Base-by-base conservation (phyloP, 2,329 filamentous ascomycete species). In the Xylariaceae sp. region DNA sequence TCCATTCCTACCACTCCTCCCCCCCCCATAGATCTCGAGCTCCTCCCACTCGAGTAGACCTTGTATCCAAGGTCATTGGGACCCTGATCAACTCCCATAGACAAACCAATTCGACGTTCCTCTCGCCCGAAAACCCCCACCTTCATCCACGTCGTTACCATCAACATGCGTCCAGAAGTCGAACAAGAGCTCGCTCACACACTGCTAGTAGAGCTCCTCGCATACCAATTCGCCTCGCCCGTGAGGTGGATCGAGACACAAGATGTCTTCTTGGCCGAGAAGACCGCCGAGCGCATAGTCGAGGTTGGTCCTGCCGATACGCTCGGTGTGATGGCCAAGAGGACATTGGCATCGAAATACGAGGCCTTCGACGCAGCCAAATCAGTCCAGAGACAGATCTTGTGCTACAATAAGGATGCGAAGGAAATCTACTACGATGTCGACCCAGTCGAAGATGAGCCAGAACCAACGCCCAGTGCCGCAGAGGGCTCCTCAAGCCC, bases 231-330 rank as follows among this genome's bases (percentile, higher is more conserved):
- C 74, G 94, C 94, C 66, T 97, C 93, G 49, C 94, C 94, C 46
- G 94, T 99, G 65, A 87, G 94, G 86, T 99, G 94, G 94, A 99
- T 99, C 74, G 94, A 99, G 77, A 99, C 94, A 50, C 94, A 99
- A 77, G 94, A 99, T 93, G 94, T 99, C 65, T 94, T 99, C 68
- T 88, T 99, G 64, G 93, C 88, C 60, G 91, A 97, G 74, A 94
- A 96, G 77, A 88, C 86, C 47, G 95, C 94, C 46, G 94, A 99
- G 81, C 87, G 94, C 69, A 95, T 99, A 69, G 94, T 99, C 66
- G 94, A 99, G 74, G 88, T 99, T 64, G 94, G 94, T 71, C 94
- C 94, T 22, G 92, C 93, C 66, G 93, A 99, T 74, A 99, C 94
- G 22, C 84, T 99, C 34, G 93, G 93, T 69, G 92, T 90, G 53